Evolutionary conservation across 75 land plant genomes (phyloP).

Genomic region (Cryptomeria japonica): DNA sequence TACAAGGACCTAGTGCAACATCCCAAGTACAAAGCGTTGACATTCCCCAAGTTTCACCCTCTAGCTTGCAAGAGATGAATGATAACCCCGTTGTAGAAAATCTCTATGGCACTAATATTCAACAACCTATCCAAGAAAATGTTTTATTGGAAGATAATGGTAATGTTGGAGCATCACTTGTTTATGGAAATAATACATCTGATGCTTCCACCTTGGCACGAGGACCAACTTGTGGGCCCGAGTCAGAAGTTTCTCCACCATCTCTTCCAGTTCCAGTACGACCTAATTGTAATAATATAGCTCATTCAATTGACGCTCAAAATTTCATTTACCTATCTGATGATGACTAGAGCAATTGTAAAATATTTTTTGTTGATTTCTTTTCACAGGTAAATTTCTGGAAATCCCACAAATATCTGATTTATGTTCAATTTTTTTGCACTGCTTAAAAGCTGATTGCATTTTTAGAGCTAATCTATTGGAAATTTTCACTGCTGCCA

Average conservation of each 20-base stretch:
- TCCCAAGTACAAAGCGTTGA: not conserved
- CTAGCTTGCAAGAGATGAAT: constrained; percentile 3
- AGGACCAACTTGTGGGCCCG: not conserved
- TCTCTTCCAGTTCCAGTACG: not conserved
- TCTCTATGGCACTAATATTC: not conserved
- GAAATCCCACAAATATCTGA: constrained; percentile 1
- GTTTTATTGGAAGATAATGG: not conserved
- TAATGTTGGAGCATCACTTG: constrained; percentile 1
- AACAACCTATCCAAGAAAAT: constrained; percentile 1
- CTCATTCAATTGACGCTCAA: not conserved
- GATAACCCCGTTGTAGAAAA: not conserved
- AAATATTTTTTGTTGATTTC: constrained; percentile 10
- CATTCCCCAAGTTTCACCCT: constrained; percentile 1
- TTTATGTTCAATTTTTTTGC: not conserved
- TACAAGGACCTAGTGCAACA: not conserved
- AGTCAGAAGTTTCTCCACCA: not conserved
- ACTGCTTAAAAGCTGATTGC: not conserved
- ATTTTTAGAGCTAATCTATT: not conserved
- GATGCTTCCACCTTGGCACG: not conserved
- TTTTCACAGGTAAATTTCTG: not conserved
- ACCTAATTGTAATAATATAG: constrained; percentile 6
- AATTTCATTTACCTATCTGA: constrained; percentile 10
- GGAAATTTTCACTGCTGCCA: not conserved
- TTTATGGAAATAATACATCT: constrained; percentile 11
- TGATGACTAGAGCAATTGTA: constrained; percentile 11